A percentile compares a stretch with the other conserved stretches of the same genome.
These are phyloP conservation scores for Vigna angularis DNA, from an alignment of 306 rosid genomes.

Conservation along the genomic window DNA sequence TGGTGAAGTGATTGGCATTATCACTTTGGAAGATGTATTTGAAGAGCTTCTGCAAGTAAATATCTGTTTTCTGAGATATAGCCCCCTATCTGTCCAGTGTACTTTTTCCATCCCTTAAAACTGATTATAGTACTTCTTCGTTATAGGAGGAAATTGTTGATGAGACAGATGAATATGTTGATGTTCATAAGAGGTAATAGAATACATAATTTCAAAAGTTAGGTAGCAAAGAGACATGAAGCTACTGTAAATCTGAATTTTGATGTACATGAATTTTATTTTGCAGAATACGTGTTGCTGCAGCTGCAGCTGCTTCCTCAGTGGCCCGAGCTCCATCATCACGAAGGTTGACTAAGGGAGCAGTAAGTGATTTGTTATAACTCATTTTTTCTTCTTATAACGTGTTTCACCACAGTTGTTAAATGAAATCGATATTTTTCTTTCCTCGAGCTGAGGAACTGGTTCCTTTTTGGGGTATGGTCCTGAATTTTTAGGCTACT, in stretches of 20 bases:
- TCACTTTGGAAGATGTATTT: slow-evolving; percentile 97
- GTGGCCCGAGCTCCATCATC: slow-evolving; percentile 89
- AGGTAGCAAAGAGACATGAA: slow-evolving; percentile 11
- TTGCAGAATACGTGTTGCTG: slow-evolving; percentile 95
- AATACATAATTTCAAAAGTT: slow-evolving; percentile 28
- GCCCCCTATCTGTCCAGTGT: background rate
- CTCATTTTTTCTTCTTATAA: slow-evolving; percentile 24
- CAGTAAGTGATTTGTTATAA: slow-evolving; percentile 53
- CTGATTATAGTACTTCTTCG: slow-evolving; percentile 31
- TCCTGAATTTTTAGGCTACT: slow-evolving; percentile 12
- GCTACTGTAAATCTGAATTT: slow-evolving; percentile 36
- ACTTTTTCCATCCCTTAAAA: background rate
- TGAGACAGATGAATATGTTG: slow-evolving; percentile 98
- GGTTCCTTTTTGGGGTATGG: background rate
- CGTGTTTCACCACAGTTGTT: slow-evolving; percentile 8
- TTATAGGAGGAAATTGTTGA: slow-evolving; percentile 97
- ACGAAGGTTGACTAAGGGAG: slow-evolving; percentile 80
- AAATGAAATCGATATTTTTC: background rate
- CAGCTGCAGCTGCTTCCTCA: slow-evolving; percentile 99
- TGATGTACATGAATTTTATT: slow-evolving; percentile 25
- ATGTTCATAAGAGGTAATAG: slow-evolving; percentile 90
- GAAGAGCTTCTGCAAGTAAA: slow-evolving; percentile 97
- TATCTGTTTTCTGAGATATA: slow-evolving; percentile 34
- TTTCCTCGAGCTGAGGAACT: slow-evolving; percentile 13
- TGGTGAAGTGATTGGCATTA: slow-evolving; percentile 95